Conservation (phyloP, 2,329 filamentous ascomycete species). For the Aureobasidium sp. region DNA sequence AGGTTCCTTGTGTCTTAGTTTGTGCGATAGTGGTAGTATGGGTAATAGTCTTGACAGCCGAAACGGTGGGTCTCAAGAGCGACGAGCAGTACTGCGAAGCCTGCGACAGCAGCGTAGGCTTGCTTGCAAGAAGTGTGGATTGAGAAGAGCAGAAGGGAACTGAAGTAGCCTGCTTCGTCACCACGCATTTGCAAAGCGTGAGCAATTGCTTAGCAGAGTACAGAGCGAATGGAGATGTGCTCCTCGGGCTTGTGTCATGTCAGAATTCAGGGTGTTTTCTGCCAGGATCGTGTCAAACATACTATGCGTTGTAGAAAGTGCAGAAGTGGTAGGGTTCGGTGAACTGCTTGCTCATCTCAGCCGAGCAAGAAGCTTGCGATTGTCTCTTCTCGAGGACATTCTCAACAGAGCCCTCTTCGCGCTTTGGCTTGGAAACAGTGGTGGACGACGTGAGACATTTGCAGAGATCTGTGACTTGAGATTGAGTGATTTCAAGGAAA, state of each 20-base stretch:
- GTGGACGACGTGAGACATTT: background rate
- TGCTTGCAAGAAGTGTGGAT: background rate
- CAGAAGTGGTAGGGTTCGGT: background rate
- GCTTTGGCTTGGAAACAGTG: background rate
- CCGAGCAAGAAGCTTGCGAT: background rate
- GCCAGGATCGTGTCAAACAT: background rate
- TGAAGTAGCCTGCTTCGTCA: background rate
- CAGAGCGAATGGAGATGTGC: background rate
- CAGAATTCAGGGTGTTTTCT: background rate
- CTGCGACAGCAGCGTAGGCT: background rate
- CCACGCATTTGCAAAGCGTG: background rate
- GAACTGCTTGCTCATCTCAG: background rate
- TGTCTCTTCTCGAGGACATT: background rate
- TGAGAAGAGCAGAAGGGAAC: background rate
- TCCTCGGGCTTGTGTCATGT: background rate
- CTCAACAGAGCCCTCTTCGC: background rate
- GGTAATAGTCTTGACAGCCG: background rate
- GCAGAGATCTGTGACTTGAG: background rate
- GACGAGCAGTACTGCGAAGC: background rate
- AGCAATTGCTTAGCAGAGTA: background rate
- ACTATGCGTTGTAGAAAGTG: background rate
- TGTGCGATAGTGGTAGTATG: background rate
- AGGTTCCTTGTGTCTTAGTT: background rate
- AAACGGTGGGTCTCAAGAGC: background rate
- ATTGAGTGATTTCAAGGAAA: background rate